phyloP scores from a whole-genome alignment of 2,329 filamentous ascomycete genomes.

The Alternaria brassicicola region DNA sequence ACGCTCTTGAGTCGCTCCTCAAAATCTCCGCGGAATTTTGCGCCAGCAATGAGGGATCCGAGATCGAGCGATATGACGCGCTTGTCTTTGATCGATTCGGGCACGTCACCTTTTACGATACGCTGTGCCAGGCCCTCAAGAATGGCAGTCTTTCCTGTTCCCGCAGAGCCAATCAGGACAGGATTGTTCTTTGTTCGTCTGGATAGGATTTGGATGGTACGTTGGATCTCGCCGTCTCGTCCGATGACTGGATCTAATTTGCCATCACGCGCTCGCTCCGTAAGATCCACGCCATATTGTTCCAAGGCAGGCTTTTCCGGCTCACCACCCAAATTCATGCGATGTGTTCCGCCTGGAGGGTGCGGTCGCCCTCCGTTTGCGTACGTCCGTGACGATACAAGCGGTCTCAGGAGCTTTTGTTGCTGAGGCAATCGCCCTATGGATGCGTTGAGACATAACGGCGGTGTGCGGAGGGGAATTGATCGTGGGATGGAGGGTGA shows the following conservation, averaged over 20 bases:
- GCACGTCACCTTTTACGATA: constrained; percentile 90
- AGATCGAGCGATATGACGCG: constrained; percentile 85
- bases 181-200: constrained; percentile 95
- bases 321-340: constrained; percentile 83
- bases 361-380: constrained; percentile 70
- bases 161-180: constrained; percentile 88
- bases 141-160: constrained; percentile 93
- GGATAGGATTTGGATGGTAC: constrained; percentile 92
- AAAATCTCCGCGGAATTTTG: constrained; percentile 95
- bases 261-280: constrained; percentile 80
- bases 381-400: constrained; percentile 59
- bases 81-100: constrained; percentile 95
- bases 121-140: constrained; percentile 87
- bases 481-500: constrained; percentile 20
- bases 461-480: constrained; percentile 23
- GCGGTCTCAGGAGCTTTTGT: constrained; percentile 43
- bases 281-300: constrained; percentile 89
- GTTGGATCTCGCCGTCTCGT: constrained; percentile 86
- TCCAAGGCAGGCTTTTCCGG: constrained; percentile 85
- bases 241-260: constrained; percentile 97
- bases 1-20: constrained; percentile 93
- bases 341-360: constrained; percentile 89
- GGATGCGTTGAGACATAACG: constrained; percentile 34
- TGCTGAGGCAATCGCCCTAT: constrained; percentile 6
- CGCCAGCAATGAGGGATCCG: constrained; percentile 90